Conservation (phyloP, 2,329 filamentous ascomycete genomes). For the Hypoxylon sp. region DNA sequence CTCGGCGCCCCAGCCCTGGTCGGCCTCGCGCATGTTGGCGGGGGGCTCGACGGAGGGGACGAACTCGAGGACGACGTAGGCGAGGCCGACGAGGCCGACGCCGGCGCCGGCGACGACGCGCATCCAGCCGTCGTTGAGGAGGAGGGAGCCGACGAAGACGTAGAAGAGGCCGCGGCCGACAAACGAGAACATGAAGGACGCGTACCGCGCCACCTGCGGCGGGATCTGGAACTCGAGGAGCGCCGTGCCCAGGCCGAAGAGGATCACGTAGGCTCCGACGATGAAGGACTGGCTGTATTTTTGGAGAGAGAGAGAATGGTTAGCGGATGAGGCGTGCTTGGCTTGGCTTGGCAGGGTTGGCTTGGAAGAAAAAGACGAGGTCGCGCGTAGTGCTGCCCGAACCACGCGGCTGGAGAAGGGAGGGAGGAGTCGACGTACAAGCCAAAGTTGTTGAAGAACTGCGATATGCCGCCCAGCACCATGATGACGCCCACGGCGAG, state of each 20-base stretch:
- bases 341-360: neutral
- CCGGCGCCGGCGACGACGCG: conserved; percentile 80
- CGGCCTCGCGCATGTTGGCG: conserved; percentile 81
- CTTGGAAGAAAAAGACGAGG: neutral
- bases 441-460: conserved; percentile 66
- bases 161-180: conserved; percentile 96
- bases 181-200: conserved; percentile 98
- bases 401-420: conserved; percentile 30
- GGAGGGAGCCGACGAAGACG: conserved; percentile 89
- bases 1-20: conserved; percentile 79
- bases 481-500: conserved; percentile 86
- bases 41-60: conserved; percentile 81
- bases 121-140: conserved; percentile 72
- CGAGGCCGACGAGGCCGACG: conserved; percentile 79
- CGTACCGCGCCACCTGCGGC: conserved; percentile 90
- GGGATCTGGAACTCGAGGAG: conserved; percentile 94
- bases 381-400: neutral
- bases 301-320: neutral
- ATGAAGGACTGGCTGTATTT: conserved; percentile 75
- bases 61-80: conserved; percentile 79
- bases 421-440: conserved; percentile 67
- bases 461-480: conserved; percentile 80
- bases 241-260: conserved; percentile 84
- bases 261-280: conserved; percentile 84
- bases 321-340: neutral